Evolutionary conservation across 1,284 basidiomycete species (phyloP), one percentile per base, ranked within the genome.

Genomic region (Sanguinoderma infundibulare): DNA sequence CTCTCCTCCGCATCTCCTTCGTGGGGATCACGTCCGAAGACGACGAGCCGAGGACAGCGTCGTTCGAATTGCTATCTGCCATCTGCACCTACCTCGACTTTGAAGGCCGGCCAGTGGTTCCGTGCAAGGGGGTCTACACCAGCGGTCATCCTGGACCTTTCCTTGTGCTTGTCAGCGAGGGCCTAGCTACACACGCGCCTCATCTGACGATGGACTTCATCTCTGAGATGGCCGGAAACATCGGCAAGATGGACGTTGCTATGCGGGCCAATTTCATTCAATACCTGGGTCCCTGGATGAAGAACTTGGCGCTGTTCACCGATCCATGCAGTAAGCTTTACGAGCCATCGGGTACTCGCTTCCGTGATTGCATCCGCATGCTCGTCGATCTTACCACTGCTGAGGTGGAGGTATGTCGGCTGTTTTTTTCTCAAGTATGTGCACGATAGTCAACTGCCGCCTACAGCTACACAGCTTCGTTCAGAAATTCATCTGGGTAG

Each of bases 231-330:
- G 86, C 86, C 30, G 81, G 84, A 4, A 82, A 84, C 28, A 84
- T 92, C 74, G 83, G 86, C 59, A 86, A 86, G 71, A 69, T 76
- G 4, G 74, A 79, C 6, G 74, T 73, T 2, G 63, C 83, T 1
- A 87, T 88, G 59, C 86, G 89, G 57, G 84, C 92, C 30, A 84
- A 84, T 56, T 94, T 89, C 69, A 74, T 95, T 20, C 86, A 90
- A 62, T 95, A 95, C 70, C 83, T 96, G 78, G 85, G 83, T 47
- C 93, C 95, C 2, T 97, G 95, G 95, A 82, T 96, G 50, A 87
- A 83, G 72, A 95, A 96, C 70, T 78, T 97, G 2, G 80, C 85
- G 1, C 73, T 79, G 22, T 95, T 92, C 68, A 84, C 86, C 39
- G 89, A 90, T 67, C 89, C 93, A 1, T 85, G 86, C 1, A 83